Base-by-base conservation (phyloP, 441 rosid species). In the Caryocar brasiliense region DNA sequence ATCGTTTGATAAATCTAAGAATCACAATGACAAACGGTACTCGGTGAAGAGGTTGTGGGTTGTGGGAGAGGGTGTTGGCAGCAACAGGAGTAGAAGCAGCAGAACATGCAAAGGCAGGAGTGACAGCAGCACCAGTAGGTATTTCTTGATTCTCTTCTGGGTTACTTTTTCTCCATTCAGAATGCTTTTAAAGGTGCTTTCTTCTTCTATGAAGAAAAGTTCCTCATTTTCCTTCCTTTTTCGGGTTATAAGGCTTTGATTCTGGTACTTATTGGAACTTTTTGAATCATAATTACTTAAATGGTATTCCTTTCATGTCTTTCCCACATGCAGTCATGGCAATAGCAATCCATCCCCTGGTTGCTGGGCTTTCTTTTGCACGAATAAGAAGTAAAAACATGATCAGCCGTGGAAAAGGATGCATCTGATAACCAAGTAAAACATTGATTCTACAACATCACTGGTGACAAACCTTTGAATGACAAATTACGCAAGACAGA, bases 361-460 rank as follows among this genome's bases (percentile, higher is more conserved):
- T 25, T 73, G 75, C 62, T 77, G 66, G 68, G 41, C 65, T 13
- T 46, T 67, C 12, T 62, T 67, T 25, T 4, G 22, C 12, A 26
- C 13, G 30, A 54, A 30, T 56, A 65, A 26, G n/a, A 36, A 46
- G 34, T 44, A 61, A 53, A 56, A 18, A 18, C 18, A 7, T 6
- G 13, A 32, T 21, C 35, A 11, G n/a, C n/a, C n/a, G n/a, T n/a
- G n/a, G n/a, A 2, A 22, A 28, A 46, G 55, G 33, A 48, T 24
- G 44, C 60, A 30, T 44, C 52, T 58, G 30, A 59, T 45, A 20
- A 63, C 21, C 10, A 7, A 35, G 22, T 9, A 15, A n/a, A 34
- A 20, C 27, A n/a, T n/a, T n/a, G n/a, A n/a, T n/a, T n/a, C n/a
- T n/a, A n/a, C n/a, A n/a, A n/a, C n/a, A n/a, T n/a, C n/a, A n/a